These are phyloP conservation scores for Diaporthe caulivora DNA, from an alignment of 2,329 filamentous ascomycete species.

Conservation along the genomic window DNA sequence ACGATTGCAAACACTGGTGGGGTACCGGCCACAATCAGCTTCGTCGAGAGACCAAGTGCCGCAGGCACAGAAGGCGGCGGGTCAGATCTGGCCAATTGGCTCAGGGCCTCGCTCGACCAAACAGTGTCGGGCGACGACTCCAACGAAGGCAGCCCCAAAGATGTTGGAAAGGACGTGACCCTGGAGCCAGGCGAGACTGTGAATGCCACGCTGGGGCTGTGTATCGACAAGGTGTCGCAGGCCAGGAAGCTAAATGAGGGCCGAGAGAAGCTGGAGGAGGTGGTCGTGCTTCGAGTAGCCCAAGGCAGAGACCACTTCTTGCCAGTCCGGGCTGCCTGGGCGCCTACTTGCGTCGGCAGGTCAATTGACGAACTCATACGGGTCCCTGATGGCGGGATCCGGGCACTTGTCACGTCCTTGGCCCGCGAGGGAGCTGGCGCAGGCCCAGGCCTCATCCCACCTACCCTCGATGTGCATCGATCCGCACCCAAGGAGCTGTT, in stretches of 20 bases:
- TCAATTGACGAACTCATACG: slow-evolving; percentile 90
- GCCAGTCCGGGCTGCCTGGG: slow-evolving; percentile 82
- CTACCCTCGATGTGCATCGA: slow-evolving; percentile 72
- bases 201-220: slow-evolving; percentile 75
- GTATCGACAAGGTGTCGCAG: slow-evolving; percentile 73
- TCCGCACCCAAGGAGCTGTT: slow-evolving; percentile 92
- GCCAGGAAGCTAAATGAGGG: slow-evolving; percentile 80
- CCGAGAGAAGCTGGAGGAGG: slow-evolving; percentile 78
- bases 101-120: slow-evolving; percentile 74
- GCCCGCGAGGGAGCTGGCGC: slow-evolving; percentile 47
- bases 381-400: slow-evolving; percentile 84
- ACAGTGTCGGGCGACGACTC: slow-evolving; percentile 54
- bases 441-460: slow-evolving; percentile 62
- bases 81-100: slow-evolving; percentile 70
- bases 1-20: slow-evolving; percentile 94
- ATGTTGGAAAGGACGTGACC: slow-evolving; percentile 66
- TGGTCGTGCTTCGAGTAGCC: slow-evolving; percentile 86
- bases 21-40: slow-evolving; percentile 82
- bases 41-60: slow-evolving; percentile 77
- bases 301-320: slow-evolving; percentile 94
- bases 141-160: slow-evolving; percentile 44
- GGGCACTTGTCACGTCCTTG: slow-evolving; percentile 58
- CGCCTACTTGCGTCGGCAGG: slow-evolving; percentile 84
- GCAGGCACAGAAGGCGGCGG: slow-evolving; percentile 52
- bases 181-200: slow-evolving; percentile 89